These are phyloP conservation scores for Dichotomopilus funicola DNA, from an alignment of 2,329 filamentous ascomycete genomes.

Conservation along the genomic window DNA sequence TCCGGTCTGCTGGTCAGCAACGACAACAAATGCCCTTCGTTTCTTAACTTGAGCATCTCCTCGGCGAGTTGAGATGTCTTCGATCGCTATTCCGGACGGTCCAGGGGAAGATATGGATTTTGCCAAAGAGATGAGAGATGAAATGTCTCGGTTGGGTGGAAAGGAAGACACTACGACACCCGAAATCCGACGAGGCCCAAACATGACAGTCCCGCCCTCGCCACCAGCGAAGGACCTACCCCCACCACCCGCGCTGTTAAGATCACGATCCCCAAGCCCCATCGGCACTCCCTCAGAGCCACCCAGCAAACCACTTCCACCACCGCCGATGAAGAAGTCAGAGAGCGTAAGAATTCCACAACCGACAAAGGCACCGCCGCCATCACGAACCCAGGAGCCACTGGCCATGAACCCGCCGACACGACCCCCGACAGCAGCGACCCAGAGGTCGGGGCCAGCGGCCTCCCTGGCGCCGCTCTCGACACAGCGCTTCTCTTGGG, in stretches of 20 bases:
- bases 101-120: conserved; percentile 15
- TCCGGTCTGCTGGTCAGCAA: conserved; percentile 27
- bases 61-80: conserved; percentile 13
- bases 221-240: conserved; percentile 22
- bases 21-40: conserved; percentile 19
- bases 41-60: conserved; percentile 5
- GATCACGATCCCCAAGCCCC: conserved; percentile 4
- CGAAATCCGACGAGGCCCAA: conserved; percentile 3
- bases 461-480: conserved; percentile 28
- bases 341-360: conserved; percentile 11
- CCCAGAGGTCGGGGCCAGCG: conserved; percentile 10
- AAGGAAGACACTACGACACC: neutral
- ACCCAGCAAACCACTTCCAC: conserved; percentile 22
- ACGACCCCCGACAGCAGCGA: conserved; percentile 20
- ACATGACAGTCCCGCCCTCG: conserved; percentile 19
- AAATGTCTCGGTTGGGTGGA: neutral
- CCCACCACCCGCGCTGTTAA: conserved; percentile 11
- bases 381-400: conserved; percentile 16
- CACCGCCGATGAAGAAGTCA: conserved; percentile 15
- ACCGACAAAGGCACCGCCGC: conserved; percentile 12
- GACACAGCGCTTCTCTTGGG: conserved; percentile 32
- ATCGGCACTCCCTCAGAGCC: conserved; percentile 12
- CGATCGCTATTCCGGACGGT: conserved; percentile 5
- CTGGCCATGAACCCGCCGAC: conserved; percentile 24
- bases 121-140: conserved; percentile 16